Evolutionary conservation across 495 filamentous ascomycete genomes (phyloP), one percentile per base, ranked within the genome.

Genomic region (Penicillium coffeae): DNA sequence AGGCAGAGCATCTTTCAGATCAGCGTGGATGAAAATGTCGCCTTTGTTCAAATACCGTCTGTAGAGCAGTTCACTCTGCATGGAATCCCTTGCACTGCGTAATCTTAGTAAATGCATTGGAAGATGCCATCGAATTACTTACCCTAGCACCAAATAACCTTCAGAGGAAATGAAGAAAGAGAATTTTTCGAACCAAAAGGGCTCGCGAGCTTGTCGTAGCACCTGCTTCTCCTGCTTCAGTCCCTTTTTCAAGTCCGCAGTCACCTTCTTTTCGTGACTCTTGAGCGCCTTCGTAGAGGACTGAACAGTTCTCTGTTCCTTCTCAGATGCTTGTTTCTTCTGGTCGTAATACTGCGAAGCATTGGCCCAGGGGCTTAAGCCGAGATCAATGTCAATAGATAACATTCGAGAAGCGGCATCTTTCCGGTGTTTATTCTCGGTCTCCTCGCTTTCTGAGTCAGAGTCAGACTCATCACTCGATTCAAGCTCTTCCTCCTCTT

Each of bases 141-240:
- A 74, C 64, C 76, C 83, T 12, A 98, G 75, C 9, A 96, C 87
- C 4, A 98, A 79, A 60, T 97, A 96, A 7, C 93, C 92, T 55
- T 98, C 93, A 0, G 92, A 95, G 1, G 90, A 95, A 51, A 97
- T 82, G 72, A 98, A 98, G 72, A 87, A 96, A 13, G 80, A 65
- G 55, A 95, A 98, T 60, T 97, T 98, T 57, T 98, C 93, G 58
- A 97, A 96, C 91, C 93, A 98, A 55, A 89, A 77, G 40, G 81
- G 83, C 52, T 82, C 85, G 33, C 93, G 75, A 10, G 95, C 83
- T 12, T 86, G 90, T 42, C 89, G 86, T 2, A 97, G 73, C 14
- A 95, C 68, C 19, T 89, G 83, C 61, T 97, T 98, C 65, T 98
- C 93, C 55, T 92, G 87, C 66, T 94, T 94, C 40, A 98, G 67